These are phyloP conservation scores for Arxiozyma heterogenica DNA, from an alignment of 1,139 yeast species.

Conservation along the genomic window DNA sequence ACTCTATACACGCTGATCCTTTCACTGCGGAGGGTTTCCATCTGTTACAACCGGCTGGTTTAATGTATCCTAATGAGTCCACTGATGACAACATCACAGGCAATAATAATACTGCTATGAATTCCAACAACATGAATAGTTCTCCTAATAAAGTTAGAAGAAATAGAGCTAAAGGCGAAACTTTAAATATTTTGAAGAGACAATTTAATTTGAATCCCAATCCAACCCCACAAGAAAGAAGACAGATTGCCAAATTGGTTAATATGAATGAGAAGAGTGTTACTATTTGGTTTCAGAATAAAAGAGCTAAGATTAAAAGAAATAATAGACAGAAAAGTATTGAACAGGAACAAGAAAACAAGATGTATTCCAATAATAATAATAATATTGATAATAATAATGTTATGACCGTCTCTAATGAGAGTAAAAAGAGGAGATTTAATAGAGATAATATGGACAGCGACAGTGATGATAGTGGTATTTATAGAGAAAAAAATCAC, in stretches of 20 bases:
- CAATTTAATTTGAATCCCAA: slow-evolving; percentile 70
- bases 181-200: slow-evolving; percentile 53
- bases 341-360: slow-evolving; percentile 15
- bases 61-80: background rate
- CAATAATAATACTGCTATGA: background rate
- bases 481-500: background rate
- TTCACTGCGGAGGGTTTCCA: background rate
- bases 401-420: background rate
- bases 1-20: background rate
- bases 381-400: background rate
- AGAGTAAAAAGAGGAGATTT: background rate
- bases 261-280: slow-evolving; percentile 90
- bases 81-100: background rate
- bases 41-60: background rate
- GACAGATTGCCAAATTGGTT: slow-evolving; percentile 61
- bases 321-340: slow-evolving; percentile 1
- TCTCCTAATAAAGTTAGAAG: slow-evolving; percentile 28
- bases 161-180: slow-evolving; percentile 77
- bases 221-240: slow-evolving; percentile 59
- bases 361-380: slow-evolving; percentile 28
- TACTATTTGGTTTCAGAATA: slow-evolving; percentile 90
- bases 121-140: background rate
- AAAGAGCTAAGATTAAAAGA: slow-evolving; percentile 70
- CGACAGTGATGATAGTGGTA: background rate
- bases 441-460: slow-evolving; percentile 4